Conservation (phyloP, 805 yeast species). For the Candida pseudofarinosa region DNA sequence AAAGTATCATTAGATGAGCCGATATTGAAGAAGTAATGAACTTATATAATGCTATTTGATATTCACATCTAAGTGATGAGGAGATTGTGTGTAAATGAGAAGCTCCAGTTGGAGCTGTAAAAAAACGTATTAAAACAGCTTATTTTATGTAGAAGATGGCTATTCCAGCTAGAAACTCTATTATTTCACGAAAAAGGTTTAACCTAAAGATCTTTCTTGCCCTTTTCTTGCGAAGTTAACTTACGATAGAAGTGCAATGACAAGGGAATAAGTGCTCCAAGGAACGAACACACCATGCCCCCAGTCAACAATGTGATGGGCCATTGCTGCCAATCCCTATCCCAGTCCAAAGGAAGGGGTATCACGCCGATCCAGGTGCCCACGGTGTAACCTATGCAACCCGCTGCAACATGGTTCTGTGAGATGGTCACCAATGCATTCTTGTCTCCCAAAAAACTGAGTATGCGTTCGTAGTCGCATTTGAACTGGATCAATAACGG, state of each 20-base stretch:
- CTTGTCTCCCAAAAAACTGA: constrained; percentile 16
- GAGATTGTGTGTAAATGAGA: no score
- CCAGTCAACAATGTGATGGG: constrained; percentile 86
- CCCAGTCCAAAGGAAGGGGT: constrained; percentile 97
- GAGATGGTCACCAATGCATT: constrained; percentile 18
- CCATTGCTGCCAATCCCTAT: constrained; percentile 95
- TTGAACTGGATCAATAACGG: constrained; percentile 59
- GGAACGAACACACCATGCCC: constrained; percentile 64
- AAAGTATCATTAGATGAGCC: neutral
- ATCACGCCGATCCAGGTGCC: constrained; percentile 93
- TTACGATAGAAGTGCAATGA: neutral
- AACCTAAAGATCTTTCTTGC: neutral
- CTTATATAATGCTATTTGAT: no score
- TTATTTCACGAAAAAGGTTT: no score
- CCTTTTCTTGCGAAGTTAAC: neutral
- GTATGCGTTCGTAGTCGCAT: constrained; percentile 43
- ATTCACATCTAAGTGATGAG: no score
- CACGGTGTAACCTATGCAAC: constrained; percentile 28
- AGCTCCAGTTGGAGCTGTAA: no score
- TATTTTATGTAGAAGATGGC: no score
- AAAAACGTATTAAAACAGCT: no score
- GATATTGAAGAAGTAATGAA: neutral
- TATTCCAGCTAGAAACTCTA: no score
- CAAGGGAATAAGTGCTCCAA: constrained; percentile 43
- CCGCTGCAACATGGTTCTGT: constrained; percentile 23